These are phyloP conservation scores for Polychytrium aggregatum DNA, from an alignment of 192 early-diverging fungal genomes.

Conservation along the genomic window DNA sequence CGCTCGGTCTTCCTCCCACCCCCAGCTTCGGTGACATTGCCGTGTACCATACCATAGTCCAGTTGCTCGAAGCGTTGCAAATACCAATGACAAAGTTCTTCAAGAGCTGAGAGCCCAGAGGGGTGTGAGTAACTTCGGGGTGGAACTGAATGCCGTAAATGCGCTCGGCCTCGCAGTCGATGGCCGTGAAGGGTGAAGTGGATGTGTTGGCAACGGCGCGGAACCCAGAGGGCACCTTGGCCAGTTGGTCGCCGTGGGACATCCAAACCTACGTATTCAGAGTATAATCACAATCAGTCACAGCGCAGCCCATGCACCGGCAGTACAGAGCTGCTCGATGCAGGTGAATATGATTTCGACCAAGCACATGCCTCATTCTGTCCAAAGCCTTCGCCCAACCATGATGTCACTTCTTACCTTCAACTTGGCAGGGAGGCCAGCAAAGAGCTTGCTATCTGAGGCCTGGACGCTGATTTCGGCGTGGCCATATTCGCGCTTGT, in stretches of 20 bases:
- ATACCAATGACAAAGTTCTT: slow-evolving; percentile 91
- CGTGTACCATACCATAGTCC: slow-evolving; percentile 89
- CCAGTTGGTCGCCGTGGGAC: slow-evolving; percentile 94
- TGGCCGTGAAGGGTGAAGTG: slow-evolving; percentile 83
- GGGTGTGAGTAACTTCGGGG: slow-evolving; percentile 98
- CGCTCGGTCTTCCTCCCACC: no score
- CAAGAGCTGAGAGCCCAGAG: slow-evolving; percentile 67
- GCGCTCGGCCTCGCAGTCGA: slow-evolving; percentile 65
- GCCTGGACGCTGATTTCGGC: slow-evolving; percentile 61
- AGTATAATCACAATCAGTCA: no score
- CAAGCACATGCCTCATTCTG: no score
- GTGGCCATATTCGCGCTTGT: slow-evolving; percentile 93
- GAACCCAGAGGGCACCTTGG: slow-evolving; percentile 71
- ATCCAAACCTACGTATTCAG: slow-evolving; percentile 78
- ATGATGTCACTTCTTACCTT: no score
- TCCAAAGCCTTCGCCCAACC: no score
- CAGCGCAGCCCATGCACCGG: no score
- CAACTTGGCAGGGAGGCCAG: slow-evolving; percentile 49
- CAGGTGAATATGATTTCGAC: no score
- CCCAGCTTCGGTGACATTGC: no score
- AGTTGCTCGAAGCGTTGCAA: slow-evolving; percentile 68
- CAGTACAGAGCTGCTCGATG: no score
- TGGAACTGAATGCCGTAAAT: slow-evolving; percentile 99
- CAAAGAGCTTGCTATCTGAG: slow-evolving; percentile 61
- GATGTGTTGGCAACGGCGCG: slow-evolving; percentile 70